Conservation (phyloP, 108 stramenopile genomes). For the Skeletonema grethae region DNA sequence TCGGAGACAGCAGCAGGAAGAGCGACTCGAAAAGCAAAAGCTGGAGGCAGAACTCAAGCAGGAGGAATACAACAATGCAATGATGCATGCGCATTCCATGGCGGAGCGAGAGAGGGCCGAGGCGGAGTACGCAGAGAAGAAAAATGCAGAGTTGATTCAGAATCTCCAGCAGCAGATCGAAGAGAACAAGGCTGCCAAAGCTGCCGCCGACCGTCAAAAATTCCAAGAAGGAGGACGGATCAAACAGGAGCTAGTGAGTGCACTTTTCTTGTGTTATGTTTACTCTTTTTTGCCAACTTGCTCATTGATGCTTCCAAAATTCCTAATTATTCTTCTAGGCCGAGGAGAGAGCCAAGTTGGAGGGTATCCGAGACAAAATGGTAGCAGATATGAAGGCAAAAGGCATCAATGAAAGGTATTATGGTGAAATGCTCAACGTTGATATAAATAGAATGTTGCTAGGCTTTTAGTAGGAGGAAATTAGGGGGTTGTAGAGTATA, state of each 20-base stretch:
- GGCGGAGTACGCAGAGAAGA: constrained; percentile 26
- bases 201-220: constrained; percentile 46
- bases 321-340: constrained; percentile 2
- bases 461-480: background rate
- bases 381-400: constrained; percentile 53
- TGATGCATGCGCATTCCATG: constrained; percentile 48
- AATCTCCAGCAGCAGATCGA: constrained; percentile 67
- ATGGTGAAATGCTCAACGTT: constrained; percentile 49
- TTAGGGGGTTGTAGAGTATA: too few relatives aligned
- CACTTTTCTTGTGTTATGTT: background rate
- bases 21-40: constrained; percentile 39
- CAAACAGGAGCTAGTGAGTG: constrained; percentile 44
- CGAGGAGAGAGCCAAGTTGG: constrained; percentile 52
- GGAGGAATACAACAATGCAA: constrained; percentile 52
- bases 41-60: constrained; percentile 47
- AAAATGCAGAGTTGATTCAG: constrained; percentile 38
- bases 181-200: constrained; percentile 52
- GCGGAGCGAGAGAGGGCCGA: constrained; percentile 59
- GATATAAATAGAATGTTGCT: background rate
- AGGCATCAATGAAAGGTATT: constrained; percentile 62
- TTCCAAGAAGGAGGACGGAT: constrained; percentile 51
- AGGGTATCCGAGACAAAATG: constrained; percentile 60
- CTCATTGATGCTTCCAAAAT: background rate
- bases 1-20: constrained; percentile 56
- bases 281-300: background rate